Base-by-base conservation (phyloP, 2,329 filamentous ascomycete species). In the Fonsecaea monophora region DNA sequence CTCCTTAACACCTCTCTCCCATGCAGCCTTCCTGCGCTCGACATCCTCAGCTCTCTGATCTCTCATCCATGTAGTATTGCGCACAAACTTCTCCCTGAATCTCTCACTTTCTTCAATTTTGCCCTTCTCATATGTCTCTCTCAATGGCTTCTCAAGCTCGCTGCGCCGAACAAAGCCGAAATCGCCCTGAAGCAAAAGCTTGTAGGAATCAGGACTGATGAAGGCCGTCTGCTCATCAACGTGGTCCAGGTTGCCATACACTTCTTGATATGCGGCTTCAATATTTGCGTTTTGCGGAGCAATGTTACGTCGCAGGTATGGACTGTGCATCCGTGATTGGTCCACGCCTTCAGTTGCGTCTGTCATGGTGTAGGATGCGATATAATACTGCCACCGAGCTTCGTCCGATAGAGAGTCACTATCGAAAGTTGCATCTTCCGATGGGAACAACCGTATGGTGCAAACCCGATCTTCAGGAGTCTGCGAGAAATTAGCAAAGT, bases 361-460 rank as follows among this genome's bases (percentile, higher is more conserved):
- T 30, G 94, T 86, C 70, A 92, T 92, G 72, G 92, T 91, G 78
- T 91, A 98, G 0, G 94, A 93, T 18, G 94, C 94, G 65, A 97
- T 92, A 77, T 99, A 99, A 81, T 96, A 96, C 73, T 94, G 92
- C 95, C 95, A 99, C 45, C 88, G 82, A 69, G 85, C 84, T 70
- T 88, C 84, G 3, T 82, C 79, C 60, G 83, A 85, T 30, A 88
- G 85, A 69, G 92, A 89, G 64, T 90, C 89, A 59, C 89, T 87
- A 75, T 95, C 90, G 82, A 97, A 84, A 0, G 87, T 89, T 1
- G 83, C 90, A 72, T 97, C 92, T 71, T 96, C 92, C 75, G 90
- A 90, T 73, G 95, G 93, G 77, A 97, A 92, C 0, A 96, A 90
- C 48, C 92, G 92, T 10, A 96, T 84, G 1, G 87, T 89, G 38